These are phyloP conservation scores for Saccharomycopsis vini DNA, from an alignment of 805 yeast genomes.

Conservation along the genomic window DNA sequence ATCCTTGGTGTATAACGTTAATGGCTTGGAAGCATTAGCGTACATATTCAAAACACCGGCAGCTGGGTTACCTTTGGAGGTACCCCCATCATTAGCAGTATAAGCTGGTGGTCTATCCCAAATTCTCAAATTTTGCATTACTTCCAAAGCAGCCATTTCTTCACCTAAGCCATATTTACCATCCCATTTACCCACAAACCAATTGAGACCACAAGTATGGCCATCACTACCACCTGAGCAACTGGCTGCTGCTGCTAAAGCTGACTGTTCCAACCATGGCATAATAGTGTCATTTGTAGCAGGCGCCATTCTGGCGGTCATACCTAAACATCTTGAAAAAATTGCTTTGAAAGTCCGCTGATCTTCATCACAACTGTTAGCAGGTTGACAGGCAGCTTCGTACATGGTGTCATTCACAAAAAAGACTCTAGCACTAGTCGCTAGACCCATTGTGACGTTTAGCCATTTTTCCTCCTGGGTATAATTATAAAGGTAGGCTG, in stretches of 20 bases:
- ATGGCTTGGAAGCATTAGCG: slow-evolving; percentile 31
- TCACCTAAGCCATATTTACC: slow-evolving; percentile 78
- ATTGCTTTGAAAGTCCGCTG: slow-evolving; percentile 91
- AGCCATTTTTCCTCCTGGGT: slow-evolving; percentile 64
- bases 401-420: slow-evolving; percentile 53
- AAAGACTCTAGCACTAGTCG: slow-evolving; percentile 47
- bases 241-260: slow-evolving; percentile 66
- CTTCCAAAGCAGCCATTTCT: slow-evolving; percentile 79
- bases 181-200: slow-evolving; percentile 68
- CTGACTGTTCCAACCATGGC: slow-evolving; percentile 37
- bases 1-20: slow-evolving; percentile 37
- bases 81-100: slow-evolving; percentile 57
- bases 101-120: slow-evolving; percentile 44
- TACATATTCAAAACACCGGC: slow-evolving; percentile 50
- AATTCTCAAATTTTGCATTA: slow-evolving; percentile 35
- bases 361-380: slow-evolving; percentile 64
- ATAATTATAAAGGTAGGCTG: slow-evolving; percentile 70
- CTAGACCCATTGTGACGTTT: slow-evolving; percentile 45
- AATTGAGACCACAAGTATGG: slow-evolving; percentile 79
- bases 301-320: slow-evolving; percentile 67
- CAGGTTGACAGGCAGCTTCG: slow-evolving; percentile 77
- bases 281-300: slow-evolving; percentile 28
- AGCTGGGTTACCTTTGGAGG: slow-evolving; percentile 55
- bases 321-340: slow-evolving; percentile 63
- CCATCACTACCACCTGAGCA: slow-evolving; percentile 87